Evolutionary conservation across 2,329 filamentous ascomycete species (phyloP).

Genomic region (Fusarium odoratissimum): DNA sequence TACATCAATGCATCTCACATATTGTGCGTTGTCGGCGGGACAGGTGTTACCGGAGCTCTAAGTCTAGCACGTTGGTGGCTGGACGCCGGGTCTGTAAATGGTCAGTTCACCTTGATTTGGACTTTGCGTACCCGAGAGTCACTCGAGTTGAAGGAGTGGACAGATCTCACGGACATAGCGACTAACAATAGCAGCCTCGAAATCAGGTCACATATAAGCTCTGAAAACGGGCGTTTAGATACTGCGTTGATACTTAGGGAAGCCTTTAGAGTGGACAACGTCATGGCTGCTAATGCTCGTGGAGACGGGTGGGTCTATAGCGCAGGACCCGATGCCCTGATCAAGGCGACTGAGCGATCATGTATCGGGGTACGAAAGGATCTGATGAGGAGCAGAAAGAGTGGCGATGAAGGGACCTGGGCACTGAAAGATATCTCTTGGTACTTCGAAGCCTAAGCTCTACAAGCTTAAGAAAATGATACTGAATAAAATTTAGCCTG

Average conservation of each 20-base stretch:
- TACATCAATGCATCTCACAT: background rate
- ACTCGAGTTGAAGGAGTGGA: background rate
- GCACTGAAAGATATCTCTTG: background rate
- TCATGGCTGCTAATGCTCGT: accelerated
- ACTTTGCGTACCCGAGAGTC: background rate
- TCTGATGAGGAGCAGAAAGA: background rate
- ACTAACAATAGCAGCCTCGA: background rate
- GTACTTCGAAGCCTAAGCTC: background rate
- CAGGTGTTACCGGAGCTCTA: background rate
- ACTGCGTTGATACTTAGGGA: background rate
- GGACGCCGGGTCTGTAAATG: background rate
- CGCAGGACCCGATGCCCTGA: background rate
- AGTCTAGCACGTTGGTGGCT: background rate
- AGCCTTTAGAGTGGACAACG: background rate
- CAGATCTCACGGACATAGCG: accelerated
- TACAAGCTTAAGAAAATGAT: no score
- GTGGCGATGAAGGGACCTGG: background rate
- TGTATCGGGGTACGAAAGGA: background rate
- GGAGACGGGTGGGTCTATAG: background rate
- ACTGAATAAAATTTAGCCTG: no score
- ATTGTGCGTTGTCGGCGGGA: background rate
- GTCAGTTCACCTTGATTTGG: background rate
- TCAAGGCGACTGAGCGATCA: background rate
- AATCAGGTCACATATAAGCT: background rate
- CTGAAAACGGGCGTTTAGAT: background rate